Evolutionary conservation across 768 basidiomycete species (phyloP).

Genomic region (Myochromella boudieri): DNA sequence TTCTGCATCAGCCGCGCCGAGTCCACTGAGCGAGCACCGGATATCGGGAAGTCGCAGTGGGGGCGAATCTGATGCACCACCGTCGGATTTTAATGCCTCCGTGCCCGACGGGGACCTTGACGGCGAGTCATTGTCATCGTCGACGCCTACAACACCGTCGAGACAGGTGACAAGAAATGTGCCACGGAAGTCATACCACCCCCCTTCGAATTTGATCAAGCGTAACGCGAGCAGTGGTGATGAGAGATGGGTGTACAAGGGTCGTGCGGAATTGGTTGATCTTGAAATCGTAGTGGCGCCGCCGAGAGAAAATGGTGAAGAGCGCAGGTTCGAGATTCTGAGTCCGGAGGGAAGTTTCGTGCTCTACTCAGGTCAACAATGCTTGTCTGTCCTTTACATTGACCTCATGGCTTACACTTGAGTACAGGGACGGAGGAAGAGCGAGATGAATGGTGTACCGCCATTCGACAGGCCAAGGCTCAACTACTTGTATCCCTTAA

Average conservation of each 20-base stretch:
- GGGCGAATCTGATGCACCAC: constrained; percentile 58
- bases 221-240: constrained; percentile 39
- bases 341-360: constrained; percentile 80
- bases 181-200: constrained; percentile 22
- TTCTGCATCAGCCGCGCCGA: constrained; percentile 11
- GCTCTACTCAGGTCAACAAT: constrained; percentile 59
- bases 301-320: constrained; percentile 46
- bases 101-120: background rate
- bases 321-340: constrained; percentile 66
- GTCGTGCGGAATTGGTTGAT: constrained; percentile 68
- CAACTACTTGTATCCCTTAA: constrained; percentile 71
- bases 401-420: too few species aligned
- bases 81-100: constrained; percentile 8
- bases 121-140: constrained; percentile 17
- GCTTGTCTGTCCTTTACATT: background rate
- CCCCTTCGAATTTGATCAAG: constrained; percentile 30
- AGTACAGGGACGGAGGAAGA: constrained; percentile 52
- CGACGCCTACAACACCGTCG: constrained; percentile 15
- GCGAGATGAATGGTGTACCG: constrained; percentile 63
- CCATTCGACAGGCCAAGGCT: constrained; percentile 69
- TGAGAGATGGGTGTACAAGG: constrained; percentile 75
- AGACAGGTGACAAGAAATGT: constrained; percentile 11
- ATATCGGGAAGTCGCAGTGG: constrained; percentile 52
- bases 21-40: constrained; percentile 21
- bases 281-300: constrained; percentile 67